A percentile compares a stretch with the other conserved stretches of the same genome.
Conservation (phyloP, 1,284 basidiomycete genomes). For the Pisolithus thermaeus region DNA sequence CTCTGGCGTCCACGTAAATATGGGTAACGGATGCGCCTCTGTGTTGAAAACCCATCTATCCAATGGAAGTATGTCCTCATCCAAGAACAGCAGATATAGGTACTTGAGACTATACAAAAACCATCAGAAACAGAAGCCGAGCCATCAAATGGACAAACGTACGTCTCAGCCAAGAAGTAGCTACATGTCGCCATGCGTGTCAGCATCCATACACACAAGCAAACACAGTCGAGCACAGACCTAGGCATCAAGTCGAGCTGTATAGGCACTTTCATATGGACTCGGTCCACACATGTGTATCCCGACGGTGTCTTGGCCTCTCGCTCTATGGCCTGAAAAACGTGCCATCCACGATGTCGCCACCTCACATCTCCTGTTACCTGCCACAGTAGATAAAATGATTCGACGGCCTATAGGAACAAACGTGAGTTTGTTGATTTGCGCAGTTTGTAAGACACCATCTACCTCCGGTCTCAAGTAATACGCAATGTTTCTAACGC, state of each 20-base stretch:
- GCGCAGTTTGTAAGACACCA: background rate
- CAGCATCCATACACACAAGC: background rate
- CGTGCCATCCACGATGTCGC: conserved; percentile 72
- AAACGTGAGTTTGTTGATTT: background rate
- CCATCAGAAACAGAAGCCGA: background rate
- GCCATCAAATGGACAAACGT: conserved; percentile 11
- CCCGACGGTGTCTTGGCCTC: conserved; percentile 49
- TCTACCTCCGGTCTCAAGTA: conserved; percentile 62
- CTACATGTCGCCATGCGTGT: conserved; percentile 27
- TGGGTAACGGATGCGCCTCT: conserved; percentile 51
- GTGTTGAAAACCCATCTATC: conserved; percentile 62
- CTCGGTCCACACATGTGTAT: conserved; percentile 51
- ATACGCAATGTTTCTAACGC: conserved; percentile 38
- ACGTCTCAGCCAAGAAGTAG: conserved; percentile 61
- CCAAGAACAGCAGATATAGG: conserved; percentile 37
- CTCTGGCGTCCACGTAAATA: conserved; percentile 40
- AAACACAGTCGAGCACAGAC: conserved; percentile 28
- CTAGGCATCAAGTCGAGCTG: conserved; percentile 65
- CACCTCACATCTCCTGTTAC: conserved; percentile 63
- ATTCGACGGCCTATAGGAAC: conserved; percentile 53
- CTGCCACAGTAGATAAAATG: conserved; percentile 65
- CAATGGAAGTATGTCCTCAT: conserved; percentile 42
- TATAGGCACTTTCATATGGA: conserved; percentile 35
- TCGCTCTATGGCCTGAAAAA: conserved; percentile 67
- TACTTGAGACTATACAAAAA: conserved; percentile 34